Percentiles rank a stretch among this genome's conserved stretches.
These are phyloP conservation scores for Stemphylium lycopersici DNA, from an alignment of 2,329 filamentous ascomycete genomes.

Conservation along the genomic window DNA sequence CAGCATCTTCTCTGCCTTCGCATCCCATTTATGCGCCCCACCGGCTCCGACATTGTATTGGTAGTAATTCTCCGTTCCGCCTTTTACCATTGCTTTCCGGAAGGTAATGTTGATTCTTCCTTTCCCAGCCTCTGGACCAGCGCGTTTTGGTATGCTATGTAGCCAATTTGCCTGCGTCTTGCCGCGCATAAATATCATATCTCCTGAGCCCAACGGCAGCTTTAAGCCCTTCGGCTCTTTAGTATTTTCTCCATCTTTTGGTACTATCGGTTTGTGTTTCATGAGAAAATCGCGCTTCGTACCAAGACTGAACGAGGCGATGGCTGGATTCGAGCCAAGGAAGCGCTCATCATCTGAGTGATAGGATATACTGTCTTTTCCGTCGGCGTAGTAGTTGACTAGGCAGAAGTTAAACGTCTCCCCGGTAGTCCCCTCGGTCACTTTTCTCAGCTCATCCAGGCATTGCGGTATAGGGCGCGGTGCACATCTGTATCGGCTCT, in stretches of 20 bases:
- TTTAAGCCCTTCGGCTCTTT: slow-evolving; percentile 56
- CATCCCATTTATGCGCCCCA: slow-evolving; percentile 71
- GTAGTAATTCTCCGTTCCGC: slow-evolving; percentile 82
- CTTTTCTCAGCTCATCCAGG: slow-evolving; percentile 66
- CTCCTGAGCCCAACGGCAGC: slow-evolving; percentile 66
- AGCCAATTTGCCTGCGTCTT: slow-evolving; percentile 75
- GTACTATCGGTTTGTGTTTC: slow-evolving; percentile 72
- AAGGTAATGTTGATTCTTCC: slow-evolving; percentile 80
- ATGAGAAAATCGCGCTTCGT: slow-evolving; percentile 76
- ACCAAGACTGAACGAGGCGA: slow-evolving; percentile 77
- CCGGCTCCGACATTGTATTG: slow-evolving; percentile 80
- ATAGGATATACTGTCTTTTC: slow-evolving; percentile 77
- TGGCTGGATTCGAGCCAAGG: slow-evolving; percentile 70
- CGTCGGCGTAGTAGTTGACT: slow-evolving; percentile 83
- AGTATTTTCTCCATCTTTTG: slow-evolving; percentile 37
- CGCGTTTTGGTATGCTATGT: slow-evolving; percentile 78
- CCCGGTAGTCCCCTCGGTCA: slow-evolving; percentile 70
- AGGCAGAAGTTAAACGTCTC: slow-evolving; percentile 78
- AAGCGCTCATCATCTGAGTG: slow-evolving; percentile 84
- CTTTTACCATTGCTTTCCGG: slow-evolving; percentile 71
- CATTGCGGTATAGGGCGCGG: slow-evolving; percentile 76
- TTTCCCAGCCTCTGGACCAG: slow-evolving; percentile 64
- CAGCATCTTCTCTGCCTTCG: slow-evolving; percentile 58
- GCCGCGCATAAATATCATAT: slow-evolving; percentile 81
- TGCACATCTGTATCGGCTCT: slow-evolving; percentile 62